Percentiles rank a stretch among this genome's conserved stretches.
Conservation (phyloP, 2,329 filamentous ascomycete species). For the Hymenoscyphus scutula region DNA sequence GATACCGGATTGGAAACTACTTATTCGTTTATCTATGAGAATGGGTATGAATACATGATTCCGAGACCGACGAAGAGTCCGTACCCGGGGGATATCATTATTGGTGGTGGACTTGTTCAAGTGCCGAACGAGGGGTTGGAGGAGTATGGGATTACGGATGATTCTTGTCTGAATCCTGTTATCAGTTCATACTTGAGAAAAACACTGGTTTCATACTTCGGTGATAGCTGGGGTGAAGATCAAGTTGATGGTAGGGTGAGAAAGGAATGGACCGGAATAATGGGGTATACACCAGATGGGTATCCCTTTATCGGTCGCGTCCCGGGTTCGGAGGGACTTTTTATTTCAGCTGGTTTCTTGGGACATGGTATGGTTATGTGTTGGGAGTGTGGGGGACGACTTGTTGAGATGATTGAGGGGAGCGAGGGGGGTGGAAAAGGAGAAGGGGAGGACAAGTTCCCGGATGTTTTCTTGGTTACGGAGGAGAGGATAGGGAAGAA, state of each 20-base stretch:
- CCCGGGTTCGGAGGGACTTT: constrained; percentile 38
- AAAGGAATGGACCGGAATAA: constrained; percentile 54
- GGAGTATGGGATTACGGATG: constrained; percentile 43
- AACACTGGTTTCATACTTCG: constrained; percentile 36
- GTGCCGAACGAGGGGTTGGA: constrained; percentile 36
- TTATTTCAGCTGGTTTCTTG: constrained; percentile 30
- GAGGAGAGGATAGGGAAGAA: constrained; percentile 42
- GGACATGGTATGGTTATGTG: constrained; percentile 33
- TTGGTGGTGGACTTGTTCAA: constrained; percentile 29
- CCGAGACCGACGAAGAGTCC: constrained; percentile 47
- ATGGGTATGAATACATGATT: constrained; percentile 68
- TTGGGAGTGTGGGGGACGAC: constrained; percentile 25
- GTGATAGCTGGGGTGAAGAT: constrained; percentile 45
- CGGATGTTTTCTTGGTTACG: constrained; percentile 45
- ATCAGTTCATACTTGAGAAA: constrained; percentile 27
- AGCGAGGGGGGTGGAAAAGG: constrained; percentile 10
- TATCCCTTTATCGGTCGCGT: constrained; percentile 52
- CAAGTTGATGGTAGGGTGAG: constrained; percentile 40
- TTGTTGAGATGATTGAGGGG: constrained; percentile 24
- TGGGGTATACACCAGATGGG: constrained; percentile 54
- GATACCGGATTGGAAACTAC: constrained; percentile 31
- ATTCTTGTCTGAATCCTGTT: constrained; percentile 27
- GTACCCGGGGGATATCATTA: constrained; percentile 38
- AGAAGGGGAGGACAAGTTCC: constrained; percentile 18
- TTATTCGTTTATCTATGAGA: constrained; percentile 54